A percentile compares a stretch with the other conserved stretches of the same genome.
phyloP scores from a whole-genome alignment of 495 filamentous ascomycete species.

The Penicillium atrosanguineum region DNA sequence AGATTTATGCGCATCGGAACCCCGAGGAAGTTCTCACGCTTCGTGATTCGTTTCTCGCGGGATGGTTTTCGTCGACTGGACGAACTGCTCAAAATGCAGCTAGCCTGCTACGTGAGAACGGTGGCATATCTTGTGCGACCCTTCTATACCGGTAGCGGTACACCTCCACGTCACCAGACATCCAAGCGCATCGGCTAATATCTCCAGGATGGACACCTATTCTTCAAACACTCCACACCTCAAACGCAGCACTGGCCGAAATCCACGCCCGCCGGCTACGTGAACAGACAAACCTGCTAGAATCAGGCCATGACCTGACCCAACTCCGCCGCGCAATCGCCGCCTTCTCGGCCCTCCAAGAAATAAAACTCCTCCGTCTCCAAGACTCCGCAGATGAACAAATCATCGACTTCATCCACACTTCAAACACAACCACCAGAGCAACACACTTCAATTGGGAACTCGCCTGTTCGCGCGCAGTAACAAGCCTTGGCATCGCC shows the following conservation, averaged over 20 bases:
- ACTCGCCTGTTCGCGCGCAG: slow-evolving; percentile 60
- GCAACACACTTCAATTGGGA: slow-evolving; percentile 55
- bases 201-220: slow-evolving; percentile 34
- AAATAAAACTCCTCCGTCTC: slow-evolving; percentile 63
- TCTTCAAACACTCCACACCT: slow-evolving; percentile 16
- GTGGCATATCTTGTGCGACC: slow-evolving; percentile 72
- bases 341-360: slow-evolving; percentile 58
- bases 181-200: slow-evolving; percentile 15
- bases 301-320: slow-evolving; percentile 26
- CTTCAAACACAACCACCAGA: slow-evolving; percentile 4
- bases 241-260: slow-evolving; percentile 22
- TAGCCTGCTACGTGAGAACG: slow-evolving; percentile 61
- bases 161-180: neutral
- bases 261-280: slow-evolving; percentile 31
- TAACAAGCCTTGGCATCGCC: slow-evolving; percentile 56
- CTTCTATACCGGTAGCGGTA: slow-evolving; percentile 58
- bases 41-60: slow-evolving; percentile 59
- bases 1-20: slow-evolving; percentile 61
- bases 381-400: slow-evolving; percentile 57
- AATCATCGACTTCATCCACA: slow-evolving; percentile 43
- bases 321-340: slow-evolving; percentile 54
- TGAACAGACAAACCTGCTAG: slow-evolving; percentile 32
- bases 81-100: slow-evolving; percentile 47
- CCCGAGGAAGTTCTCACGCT: slow-evolving; percentile 56
- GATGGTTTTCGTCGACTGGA: slow-evolving; percentile 58